phyloP scores from a whole-genome alignment of 2,329 filamentous ascomycete species.

The Massarina eburnea region DNA sequence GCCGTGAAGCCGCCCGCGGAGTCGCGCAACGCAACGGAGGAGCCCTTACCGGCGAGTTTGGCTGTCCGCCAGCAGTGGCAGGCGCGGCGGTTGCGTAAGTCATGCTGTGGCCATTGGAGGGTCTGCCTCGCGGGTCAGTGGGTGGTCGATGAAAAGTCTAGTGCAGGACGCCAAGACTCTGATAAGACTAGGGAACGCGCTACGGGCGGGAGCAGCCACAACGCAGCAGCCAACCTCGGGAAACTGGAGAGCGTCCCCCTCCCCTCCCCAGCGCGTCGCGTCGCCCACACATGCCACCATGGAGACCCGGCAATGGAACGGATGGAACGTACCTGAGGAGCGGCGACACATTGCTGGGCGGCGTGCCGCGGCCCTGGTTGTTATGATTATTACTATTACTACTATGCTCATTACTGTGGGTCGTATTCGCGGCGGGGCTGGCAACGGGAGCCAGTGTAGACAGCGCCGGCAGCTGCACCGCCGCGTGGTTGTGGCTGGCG shows the following conservation, averaged over 20 bases:
- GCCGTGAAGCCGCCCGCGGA: conserved; percentile 39
- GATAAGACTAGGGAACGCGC: conserved; percentile 30
- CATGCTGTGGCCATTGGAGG: conserved; percentile 56
- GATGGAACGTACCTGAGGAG: conserved; percentile 12
- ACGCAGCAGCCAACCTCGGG: conserved; percentile 8
- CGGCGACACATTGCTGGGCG: conserved; percentile 29
- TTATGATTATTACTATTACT: conserved; percentile 18
- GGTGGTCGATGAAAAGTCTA: conserved; percentile 30
- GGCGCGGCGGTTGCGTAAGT: conserved; percentile 66
- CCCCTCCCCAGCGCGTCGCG: background rate
- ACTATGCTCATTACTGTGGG: conserved; percentile 38
- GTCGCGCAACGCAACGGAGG: conserved; percentile 14
- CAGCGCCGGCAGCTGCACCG: conserved; percentile 57
- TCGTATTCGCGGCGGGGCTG: conserved; percentile 50
- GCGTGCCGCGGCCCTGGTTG: conserved; percentile 23
- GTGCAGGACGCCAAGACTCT: conserved; percentile 28
- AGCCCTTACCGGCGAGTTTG: conserved; percentile 57
- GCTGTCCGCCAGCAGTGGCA: conserved; percentile 65
- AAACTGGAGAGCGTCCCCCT: background rate
- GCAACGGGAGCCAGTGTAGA: conserved; percentile 63
- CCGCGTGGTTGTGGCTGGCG: conserved; percentile 12
- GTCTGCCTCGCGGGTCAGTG: conserved; percentile 35
- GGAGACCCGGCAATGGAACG: too few relatives aligned
- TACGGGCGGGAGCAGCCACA: conserved; percentile 20
- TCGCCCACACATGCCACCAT: too few relatives aligned